Evolutionary conservation across 2,329 filamentous ascomycete species (phyloP).

Genomic region (Ascochyta viciae-villosae): DNA sequence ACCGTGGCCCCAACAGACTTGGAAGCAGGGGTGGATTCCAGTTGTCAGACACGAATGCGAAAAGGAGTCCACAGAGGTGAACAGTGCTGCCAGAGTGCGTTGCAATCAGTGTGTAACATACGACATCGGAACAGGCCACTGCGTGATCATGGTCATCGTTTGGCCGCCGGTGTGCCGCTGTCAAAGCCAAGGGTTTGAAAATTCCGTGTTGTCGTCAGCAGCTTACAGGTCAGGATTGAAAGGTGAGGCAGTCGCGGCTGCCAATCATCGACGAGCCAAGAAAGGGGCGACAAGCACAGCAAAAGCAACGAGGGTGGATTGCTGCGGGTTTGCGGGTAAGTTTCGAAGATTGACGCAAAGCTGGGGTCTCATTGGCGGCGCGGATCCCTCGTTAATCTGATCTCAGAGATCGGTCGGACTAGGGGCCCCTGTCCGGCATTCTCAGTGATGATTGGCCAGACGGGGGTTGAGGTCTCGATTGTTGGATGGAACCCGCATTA

Average conservation of each 20-base stretch:
- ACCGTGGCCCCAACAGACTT: slow-evolving; percentile 13
- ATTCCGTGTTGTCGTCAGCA: slow-evolving; percentile 18
- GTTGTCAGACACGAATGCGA: slow-evolving; percentile 6
- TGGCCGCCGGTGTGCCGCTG: slow-evolving; percentile 37
- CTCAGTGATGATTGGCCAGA: slow-evolving; percentile 2
- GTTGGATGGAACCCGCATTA: background rate
- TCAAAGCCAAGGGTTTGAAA: slow-evolving; percentile 27
- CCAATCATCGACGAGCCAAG: slow-evolving; percentile 24
- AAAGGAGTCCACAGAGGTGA: background rate
- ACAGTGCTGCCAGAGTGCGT: slow-evolving; percentile 8
- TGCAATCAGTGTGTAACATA: slow-evolving; percentile 8
- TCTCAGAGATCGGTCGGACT: slow-evolving; percentile 34
- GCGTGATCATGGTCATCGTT: slow-evolving; percentile 22
- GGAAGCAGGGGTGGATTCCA: slow-evolving; percentile 5
- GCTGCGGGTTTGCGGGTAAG: slow-evolving; percentile 34
- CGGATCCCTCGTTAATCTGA: slow-evolving; percentile 47
- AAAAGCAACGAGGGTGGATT: slow-evolving; percentile 24
- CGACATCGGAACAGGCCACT: slow-evolving; percentile 26
- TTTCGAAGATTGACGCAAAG: slow-evolving; percentile 31
- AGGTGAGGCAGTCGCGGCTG: slow-evolving; percentile 22
- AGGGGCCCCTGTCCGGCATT: slow-evolving; percentile 29
- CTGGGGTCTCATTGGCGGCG: slow-evolving; percentile 37
- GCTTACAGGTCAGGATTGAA: slow-evolving; percentile 13
- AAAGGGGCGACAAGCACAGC: slow-evolving; percentile 22
- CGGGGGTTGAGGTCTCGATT: background rate